Evolutionary conservation across 495 filamentous ascomycete genomes (phyloP), one percentile per base, ranked within the genome.

Genomic region (Hypoxylon lenormandii): DNA sequence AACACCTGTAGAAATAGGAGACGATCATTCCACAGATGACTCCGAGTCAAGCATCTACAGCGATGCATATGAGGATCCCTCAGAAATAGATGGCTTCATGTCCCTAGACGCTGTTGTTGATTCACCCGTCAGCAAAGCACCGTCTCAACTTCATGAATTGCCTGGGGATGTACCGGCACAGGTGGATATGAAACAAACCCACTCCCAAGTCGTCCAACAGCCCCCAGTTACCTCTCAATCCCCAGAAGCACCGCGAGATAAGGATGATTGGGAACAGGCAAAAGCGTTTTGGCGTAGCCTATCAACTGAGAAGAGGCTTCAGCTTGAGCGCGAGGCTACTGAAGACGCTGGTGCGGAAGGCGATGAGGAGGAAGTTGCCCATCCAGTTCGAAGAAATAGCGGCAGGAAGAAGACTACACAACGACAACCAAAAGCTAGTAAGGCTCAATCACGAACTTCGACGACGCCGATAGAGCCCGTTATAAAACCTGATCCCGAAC

Each of bases 41-140:
- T 72, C 74, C 10, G 60, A 72, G 22, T 33, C 83, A 28, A 94
- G 91, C 76, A 84, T 94, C 48, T 97, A 94, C 76, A 95, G 91
- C 72, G 93, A 97, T 82, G 93, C 93, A 2, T 89, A 89, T 42
- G 93, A 97, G 72, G 90, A 92, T 55, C 78, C 91, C 1, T 82
- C 84, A 0, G 87, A 45, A 18, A 94, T 23, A 51, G 87, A 89
- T 66, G 91, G 90, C 0, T 97, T 93, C 77, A 84, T 89, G 48
- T 96, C 92, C 11, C 87, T 97, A 46, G 87, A 96, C 78, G 93
- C 93, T 23, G 89, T 96, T 43, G 83, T 96, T 1, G 89, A 93
- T 52, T 88, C 84, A 50, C 85, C 89, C 15, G 61, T 52, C 28
- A 19, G 47, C 43, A 38, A 69, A 43, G 36, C 30, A 37, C 59